These are phyloP conservation scores for Rubroshorea leprosula DNA, from an alignment of 345 rosid genomes.

Conservation along the genomic window DNA sequence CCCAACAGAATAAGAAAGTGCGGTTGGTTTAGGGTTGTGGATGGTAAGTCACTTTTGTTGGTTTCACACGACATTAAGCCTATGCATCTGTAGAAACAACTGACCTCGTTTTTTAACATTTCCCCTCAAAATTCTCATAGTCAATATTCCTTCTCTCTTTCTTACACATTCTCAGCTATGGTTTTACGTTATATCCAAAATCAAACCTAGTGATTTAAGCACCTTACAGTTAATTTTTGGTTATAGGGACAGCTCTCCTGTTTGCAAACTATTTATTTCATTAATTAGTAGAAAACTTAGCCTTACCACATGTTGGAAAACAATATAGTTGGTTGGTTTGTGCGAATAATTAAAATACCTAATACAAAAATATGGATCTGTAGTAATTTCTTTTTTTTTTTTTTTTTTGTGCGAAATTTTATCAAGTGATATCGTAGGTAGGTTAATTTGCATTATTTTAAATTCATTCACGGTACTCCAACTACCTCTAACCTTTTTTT, in stretches of 20 bases:
- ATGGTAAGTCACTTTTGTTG: slow-evolving; percentile 74
- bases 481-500: too few relatives aligned
- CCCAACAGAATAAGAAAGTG: slow-evolving; percentile 32
- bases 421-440: too few relatives aligned
- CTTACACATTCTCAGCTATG: slow-evolving; percentile 23
- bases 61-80: slow-evolving; percentile 56
- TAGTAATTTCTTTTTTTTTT: too few relatives aligned
- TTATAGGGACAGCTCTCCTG: slow-evolving; percentile 44
- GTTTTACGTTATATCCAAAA: slow-evolving; percentile 38
- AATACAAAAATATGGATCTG: too few relatives aligned
- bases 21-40: slow-evolving; percentile 63
- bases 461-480: too few relatives aligned
- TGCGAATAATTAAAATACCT: too few relatives aligned
- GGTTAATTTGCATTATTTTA: too few relatives aligned
- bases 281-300: not conserved
- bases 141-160: slow-evolving; percentile 2
- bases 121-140: not conserved
- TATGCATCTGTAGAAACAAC: slow-evolving; percentile 26
- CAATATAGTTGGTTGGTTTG: not conserved
- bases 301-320: not conserved
- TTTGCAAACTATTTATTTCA: slow-evolving; percentile 17
- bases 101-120: slow-evolving; percentile 25
- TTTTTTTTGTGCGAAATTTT: too few relatives aligned
- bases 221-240: slow-evolving; percentile 14
- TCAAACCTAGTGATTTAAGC: slow-evolving; percentile 25